Conservation (phyloP, 2,329 filamentous ascomycete species). For the Proliferodiscus dingleyae region DNA sequence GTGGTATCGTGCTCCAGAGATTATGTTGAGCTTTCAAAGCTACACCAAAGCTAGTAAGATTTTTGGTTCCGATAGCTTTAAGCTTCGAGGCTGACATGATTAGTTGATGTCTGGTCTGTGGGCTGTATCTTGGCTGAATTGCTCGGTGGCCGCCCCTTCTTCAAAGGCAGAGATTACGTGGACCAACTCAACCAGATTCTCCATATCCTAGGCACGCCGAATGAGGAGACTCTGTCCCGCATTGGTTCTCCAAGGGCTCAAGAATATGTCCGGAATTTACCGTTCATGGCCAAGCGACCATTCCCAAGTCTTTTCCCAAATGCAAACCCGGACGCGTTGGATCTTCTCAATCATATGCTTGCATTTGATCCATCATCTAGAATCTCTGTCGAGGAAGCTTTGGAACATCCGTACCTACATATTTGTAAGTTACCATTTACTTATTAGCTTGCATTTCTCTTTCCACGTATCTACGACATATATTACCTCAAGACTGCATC, state of each 20-base stretch:
- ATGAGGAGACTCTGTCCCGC: slow-evolving; percentile 86
- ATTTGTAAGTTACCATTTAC: slow-evolving; percentile 45
- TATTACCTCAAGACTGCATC: too few species aligned
- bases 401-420: slow-evolving; percentile 92
- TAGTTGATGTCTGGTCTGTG: slow-evolving; percentile 98
- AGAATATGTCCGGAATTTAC: slow-evolving; percentile 96
- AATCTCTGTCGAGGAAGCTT: slow-evolving; percentile 88
- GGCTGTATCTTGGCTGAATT: slow-evolving; percentile 97
- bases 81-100: slow-evolving; percentile 10
- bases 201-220: slow-evolving; percentile 94
- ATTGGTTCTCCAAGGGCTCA: slow-evolving; percentile 95
- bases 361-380: slow-evolving; percentile 92
- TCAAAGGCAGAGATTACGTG: slow-evolving; percentile 98
- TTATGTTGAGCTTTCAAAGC: slow-evolving; percentile 99
- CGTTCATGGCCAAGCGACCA: slow-evolving; percentile 87
- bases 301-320: slow-evolving; percentile 87
- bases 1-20: slow-evolving; percentile 98
- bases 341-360: slow-evolving; percentile 94
- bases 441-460: too few species aligned
- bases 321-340: slow-evolving; percentile 92
- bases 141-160: slow-evolving; percentile 92
- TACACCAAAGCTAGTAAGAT: slow-evolving; percentile 99
- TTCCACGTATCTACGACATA: too few species aligned
- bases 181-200: slow-evolving; percentile 99
- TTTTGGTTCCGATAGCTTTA: neutral